Evolutionary conservation across 148 eudicot genomes (phyloP), one percentile per base, ranked within the genome.

Genomic region (Rhododendron griersonianum): DNA sequence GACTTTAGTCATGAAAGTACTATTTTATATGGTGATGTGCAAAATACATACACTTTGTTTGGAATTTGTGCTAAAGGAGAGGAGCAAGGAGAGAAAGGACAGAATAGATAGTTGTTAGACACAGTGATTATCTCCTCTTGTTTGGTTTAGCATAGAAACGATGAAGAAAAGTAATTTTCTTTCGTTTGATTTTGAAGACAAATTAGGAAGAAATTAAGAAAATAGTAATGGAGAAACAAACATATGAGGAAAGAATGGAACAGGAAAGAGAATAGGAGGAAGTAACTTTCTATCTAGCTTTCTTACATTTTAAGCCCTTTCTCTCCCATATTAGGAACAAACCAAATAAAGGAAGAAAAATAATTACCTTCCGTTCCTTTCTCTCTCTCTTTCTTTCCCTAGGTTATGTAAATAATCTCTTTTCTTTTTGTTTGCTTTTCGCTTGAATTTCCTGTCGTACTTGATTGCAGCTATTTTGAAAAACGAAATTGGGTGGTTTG

Each of bases 401-500:
- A 11, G 44, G 18, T 63, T 25, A 51, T 5, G 33, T 9, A 67
- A 45, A 11, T 44, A 2, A 51, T 14, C 8, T 28, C 33, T 50
- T 15, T 78, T 78, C 33, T 57, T 45, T 57, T 50, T 78, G 4
- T 30, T 69, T 69, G 11, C n/a, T 23, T 63, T 50, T 50, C 55
- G 5, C 16, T 76, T 87, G 79, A 87, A 85, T 69, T 78, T 63
- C 44, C 8, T 73, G 30, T 14, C 61, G 13, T 85, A 3, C 59
- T 76, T 86, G 79, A 21, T 90, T 93, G 95, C 96, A 97, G 99
- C 98, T 63, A 97, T 97, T 63, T 86, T 97, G 88, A 92, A 91
- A 89, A 97, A 97, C 75, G 99, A 97, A 91, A 95, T 97, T 50
- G 98, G 98, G 80, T 97, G 98, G 95, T 97, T 97, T 82, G 99